Evolutionary conservation across 2,329 filamentous ascomycete genomes (phyloP).

Genomic region (Cylindrodendrum hubeiense): DNA sequence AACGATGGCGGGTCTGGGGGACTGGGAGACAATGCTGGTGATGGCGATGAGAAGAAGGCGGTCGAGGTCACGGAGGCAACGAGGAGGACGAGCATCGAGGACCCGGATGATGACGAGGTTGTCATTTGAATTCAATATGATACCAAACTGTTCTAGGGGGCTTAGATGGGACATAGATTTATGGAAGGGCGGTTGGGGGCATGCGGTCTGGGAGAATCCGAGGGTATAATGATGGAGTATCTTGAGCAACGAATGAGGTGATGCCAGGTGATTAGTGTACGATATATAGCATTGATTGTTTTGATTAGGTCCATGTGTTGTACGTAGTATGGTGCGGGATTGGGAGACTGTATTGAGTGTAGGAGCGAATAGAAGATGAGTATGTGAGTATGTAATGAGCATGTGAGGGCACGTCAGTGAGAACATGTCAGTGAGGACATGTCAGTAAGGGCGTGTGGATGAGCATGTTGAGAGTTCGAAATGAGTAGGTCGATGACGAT

Average conservation of each 20-base stretch:
- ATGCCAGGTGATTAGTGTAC: conserved; percentile 12
- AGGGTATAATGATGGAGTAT: conserved; percentile 13
- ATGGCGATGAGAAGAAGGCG: conserved; percentile 52
- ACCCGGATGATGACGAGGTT: conserved; percentile 67
- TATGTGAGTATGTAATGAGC: neutral
- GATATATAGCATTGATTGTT: conserved; percentile 12
- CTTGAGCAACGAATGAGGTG: conserved; percentile 2
- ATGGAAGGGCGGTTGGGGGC: neutral
- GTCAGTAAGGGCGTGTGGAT: neutral
- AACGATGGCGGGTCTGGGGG: conserved; percentile 10
- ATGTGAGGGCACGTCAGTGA: neutral
- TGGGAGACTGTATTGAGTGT: neutral
- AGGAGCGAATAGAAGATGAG: neutral
- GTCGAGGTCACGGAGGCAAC: conserved; percentile 67
- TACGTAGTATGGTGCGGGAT: neutral
- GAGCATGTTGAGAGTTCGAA: no score
- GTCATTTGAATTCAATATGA: conserved; percentile 49
- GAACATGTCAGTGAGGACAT: neutral
- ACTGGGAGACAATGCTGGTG: conserved; percentile 33
- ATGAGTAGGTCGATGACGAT: no score
- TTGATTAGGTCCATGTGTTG: conserved; percentile 10
- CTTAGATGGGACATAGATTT: conserved; percentile 28
- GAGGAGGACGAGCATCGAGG: conserved; percentile 69
- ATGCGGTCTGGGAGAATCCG: conserved; percentile 11
- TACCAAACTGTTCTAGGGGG: conserved; percentile 34